Evolutionary conservation across 768 basidiomycete genomes (phyloP), one percentile per base, ranked within the genome.

Genomic region (Clitopilus passeckerianus): DNA sequence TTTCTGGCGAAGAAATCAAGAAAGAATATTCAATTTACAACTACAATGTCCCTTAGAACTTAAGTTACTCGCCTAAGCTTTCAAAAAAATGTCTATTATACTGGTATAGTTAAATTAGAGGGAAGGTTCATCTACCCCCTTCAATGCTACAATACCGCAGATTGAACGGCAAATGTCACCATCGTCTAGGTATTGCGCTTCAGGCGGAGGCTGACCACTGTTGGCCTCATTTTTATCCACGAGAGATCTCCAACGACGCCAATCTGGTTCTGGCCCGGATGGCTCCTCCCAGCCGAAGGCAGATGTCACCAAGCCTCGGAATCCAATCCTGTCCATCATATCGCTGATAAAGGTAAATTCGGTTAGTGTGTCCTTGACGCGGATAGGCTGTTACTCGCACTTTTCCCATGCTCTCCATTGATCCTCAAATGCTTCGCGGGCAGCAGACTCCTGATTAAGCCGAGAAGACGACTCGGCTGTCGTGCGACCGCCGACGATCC

Each of bases 341-440:
- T 92, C 90, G 63, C 90, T 91, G 62, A 54, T 65, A 5, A 61
- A 56, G 33, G 62, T 34, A 59, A 60, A n/a, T 30, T 34, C 6
- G 63, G 50, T 54, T 12, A 8, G 3, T 30, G 37, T n/a, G 50
- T 34, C 18, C 46, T 30, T 16, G 54, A 12, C 37, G 24, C 18
- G 43, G 20, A 35, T 57, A 23, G 30, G 15, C 12, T 30, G 53
- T 57, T 24, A 34, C 18, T 70, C 85, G 67, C 53, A 91, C 90
- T 77, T 80, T 70, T 85, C 78, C 90, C 90, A 91, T 54, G 84
- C 83, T 8, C 70, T 70, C 88, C 89, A 90, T 54, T 82, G 82
- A 1, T 73, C 68, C 34, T 89, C 87, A 59, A 91, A 91, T 50
- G 83, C 80, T 54, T 84, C 84, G 3, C 84, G 78, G 16, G 76